Percentiles rank a stretch among this genome's conserved stretches.
phyloP scores from a whole-genome alignment of 352 stramenopile species.

The Pythium oligandrum region DNA sequence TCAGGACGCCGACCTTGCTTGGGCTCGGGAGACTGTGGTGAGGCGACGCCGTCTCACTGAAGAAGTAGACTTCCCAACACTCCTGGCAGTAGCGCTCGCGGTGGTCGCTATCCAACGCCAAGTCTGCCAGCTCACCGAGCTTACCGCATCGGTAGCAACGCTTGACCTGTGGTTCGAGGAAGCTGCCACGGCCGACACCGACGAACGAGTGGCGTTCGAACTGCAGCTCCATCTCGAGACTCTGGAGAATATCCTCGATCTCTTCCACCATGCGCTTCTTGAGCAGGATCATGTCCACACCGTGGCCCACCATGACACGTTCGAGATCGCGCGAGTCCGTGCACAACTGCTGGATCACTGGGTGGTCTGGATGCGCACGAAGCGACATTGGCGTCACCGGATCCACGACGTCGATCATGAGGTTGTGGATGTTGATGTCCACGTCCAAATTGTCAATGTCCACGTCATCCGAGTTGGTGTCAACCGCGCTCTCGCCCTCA shows the following conservation, averaged over 20 bases:
- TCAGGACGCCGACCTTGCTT: constrained; percentile 23
- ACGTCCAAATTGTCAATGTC: too few species aligned
- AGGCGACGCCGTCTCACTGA: constrained; percentile 30
- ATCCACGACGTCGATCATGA: too few species aligned
- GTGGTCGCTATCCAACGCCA: constrained; percentile 36
- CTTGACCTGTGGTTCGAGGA: constrained; percentile 18
- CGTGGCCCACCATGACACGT: constrained; percentile 44
- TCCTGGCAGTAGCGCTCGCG: constrained; percentile 64
- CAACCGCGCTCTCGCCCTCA: too few species aligned
- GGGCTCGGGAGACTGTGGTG: constrained; percentile 10
- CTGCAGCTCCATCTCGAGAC: constrained; percentile 73
- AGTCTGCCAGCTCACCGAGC: constrained; percentile 43
- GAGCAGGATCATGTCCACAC: constrained; percentile 42
- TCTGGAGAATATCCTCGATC: constrained; percentile 75
- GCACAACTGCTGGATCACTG: constrained; percentile 51
- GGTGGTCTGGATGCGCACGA: constrained; percentile 33
- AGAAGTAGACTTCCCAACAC: constrained; percentile 76
- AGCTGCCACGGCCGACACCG: constrained; percentile 28
- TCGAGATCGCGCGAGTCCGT: constrained; percentile 39
- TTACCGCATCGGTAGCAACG: constrained; percentile 55
- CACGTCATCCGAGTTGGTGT: too few species aligned
- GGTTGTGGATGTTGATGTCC: too few species aligned
- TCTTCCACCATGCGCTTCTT: constrained; percentile 78
- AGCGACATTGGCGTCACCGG: neutral
- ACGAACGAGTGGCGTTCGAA: constrained; percentile 73